Base-by-base conservation (phyloP, 2,329 filamentous ascomycete species). In the Talaromyces verruculosus region DNA sequence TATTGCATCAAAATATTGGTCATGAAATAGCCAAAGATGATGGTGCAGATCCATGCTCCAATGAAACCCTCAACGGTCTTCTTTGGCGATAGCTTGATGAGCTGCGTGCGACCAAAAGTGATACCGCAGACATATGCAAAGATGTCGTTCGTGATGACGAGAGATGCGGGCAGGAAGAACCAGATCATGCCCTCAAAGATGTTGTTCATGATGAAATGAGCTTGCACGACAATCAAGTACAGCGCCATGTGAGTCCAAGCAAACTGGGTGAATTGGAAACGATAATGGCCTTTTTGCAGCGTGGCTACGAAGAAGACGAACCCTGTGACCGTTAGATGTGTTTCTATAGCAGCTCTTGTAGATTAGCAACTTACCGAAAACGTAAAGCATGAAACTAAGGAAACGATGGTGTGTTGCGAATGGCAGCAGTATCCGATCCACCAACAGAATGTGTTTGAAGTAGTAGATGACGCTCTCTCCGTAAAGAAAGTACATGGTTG, bases 181-280 rank as follows among this genome's bases (percentile, higher is more conserved):
- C 95, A 99, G 77, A 99, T 96, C 91, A 99, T 93, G 82, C 95
- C 95, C 82, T 99, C 95, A 73, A 99, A 96, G 70, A 99, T 91
- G 80, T 99, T 99, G 85, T 99, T 99, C 92, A 99, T 98, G 82
- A 98, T 92, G 79, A 99, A 99, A 78, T 99, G 95, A 15, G 95
- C 93, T 80, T 99, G 93, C 5, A 97, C 93, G 45, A 98, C 94
- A 73, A 99, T 97, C 74, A 99, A 85, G 83, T 96, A 98, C 22
- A 99, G 87, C 5, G 96, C 95, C 93, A 99, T 98, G 79, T 99
- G 95, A 15, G 95, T 98, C 95, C 95, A 99, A 63, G 93, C 95
- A 75, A 98, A 99, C 80, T 99, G 95, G 68, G 93, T 97, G 81
- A 99, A 99, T 80, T 99, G 95, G 82, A 99, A 98, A 78, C 90